Evolutionary conservation across 2,329 filamentous ascomycete genomes (phyloP).

Genomic region (Aspergillus piperis): DNA sequence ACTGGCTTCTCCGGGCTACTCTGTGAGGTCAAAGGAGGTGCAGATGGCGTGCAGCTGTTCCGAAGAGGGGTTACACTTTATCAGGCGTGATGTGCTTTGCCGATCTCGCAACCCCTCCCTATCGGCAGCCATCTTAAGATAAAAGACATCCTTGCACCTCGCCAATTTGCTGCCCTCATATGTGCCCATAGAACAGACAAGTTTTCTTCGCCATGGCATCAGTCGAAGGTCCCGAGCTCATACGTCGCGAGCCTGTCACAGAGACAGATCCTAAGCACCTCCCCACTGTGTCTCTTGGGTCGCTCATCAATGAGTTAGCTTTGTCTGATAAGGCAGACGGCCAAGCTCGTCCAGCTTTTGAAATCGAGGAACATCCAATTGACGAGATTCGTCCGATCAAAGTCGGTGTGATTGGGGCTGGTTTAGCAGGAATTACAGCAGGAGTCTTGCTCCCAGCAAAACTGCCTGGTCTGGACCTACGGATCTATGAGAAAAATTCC

Average conservation of each 20-base stretch:
- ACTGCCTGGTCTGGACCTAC: slow-evolving; percentile 66
- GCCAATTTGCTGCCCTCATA: not conserved
- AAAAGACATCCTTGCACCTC: not conserved
- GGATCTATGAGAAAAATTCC: slow-evolving; percentile 67
- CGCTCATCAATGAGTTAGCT: not conserved
- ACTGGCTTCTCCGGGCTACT: not conserved
- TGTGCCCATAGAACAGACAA: not conserved
- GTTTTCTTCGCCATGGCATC: not conserved
- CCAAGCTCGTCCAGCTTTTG: slow-evolving; percentile 24
- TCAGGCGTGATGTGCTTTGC: not conserved
- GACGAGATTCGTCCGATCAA: slow-evolving; percentile 53
- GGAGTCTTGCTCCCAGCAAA: slow-evolving; percentile 68
- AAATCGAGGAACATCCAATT: slow-evolving; percentile 48
- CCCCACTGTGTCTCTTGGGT: not conserved
- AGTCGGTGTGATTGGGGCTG: slow-evolving; percentile 66
- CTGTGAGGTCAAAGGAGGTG: slow-evolving; percentile 8
- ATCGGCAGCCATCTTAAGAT: not conserved
- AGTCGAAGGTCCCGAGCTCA: not conserved
- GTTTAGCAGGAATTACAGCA: slow-evolving; percentile 63
- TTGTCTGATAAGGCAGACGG: not conserved
- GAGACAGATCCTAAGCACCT: not conserved
- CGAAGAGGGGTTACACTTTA: not conserved
- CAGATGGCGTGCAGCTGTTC: slow-evolving; percentile 6
- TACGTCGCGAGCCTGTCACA: not conserved
- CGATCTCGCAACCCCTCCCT: not conserved